Evolutionary conservation across 768 basidiomycete species (phyloP), one percentile per base, ranked within the genome.

Genomic region (Panaeolus cyanescens): DNA sequence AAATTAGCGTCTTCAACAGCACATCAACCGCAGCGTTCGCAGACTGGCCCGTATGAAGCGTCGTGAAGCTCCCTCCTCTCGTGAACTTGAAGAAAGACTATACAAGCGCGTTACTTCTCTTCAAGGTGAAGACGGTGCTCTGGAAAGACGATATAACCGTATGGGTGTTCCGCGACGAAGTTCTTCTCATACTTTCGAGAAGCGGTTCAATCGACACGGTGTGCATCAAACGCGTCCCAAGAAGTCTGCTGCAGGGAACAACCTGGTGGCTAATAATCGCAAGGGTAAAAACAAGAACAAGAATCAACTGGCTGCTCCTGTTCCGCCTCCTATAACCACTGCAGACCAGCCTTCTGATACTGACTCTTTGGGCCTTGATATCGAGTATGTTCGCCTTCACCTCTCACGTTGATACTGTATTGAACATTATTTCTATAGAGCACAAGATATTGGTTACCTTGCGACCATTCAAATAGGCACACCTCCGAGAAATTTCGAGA

Each of bases 41-140:
- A 88, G 91, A 56, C 80, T 86, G 55, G 89, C 90, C 7, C 85
- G 82, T 54, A 89, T 92, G 86, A 84, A 84, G 4, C 85, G 88
- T 13, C 83, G 82, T 36, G 74, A 75, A 20, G 79, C 69, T 7
- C 88, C 87, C 5, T 77, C 83, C 20, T 75, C 75, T 13, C 75
- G 77, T 25, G 76, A 80, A 15, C 80, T 91, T 56, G 72, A 76
- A 40, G 69, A 68, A 56, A 73, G 68, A 7, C 73, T 78, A 15
- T 65, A 71, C 59, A 79, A 73, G 59, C 77, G 80, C 37, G 64
- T 68, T 32, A 56, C 65, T 22, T 55, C 59, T 25, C 28, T 68
- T 32, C 71, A 74, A 63, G 71, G 70, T n/a, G 62, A 65, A 6
- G 67, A 66, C 54, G 70, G 70, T n/a, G 25, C 45, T 28, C 64